Conservation (phyloP, 768 basidiomycete genomes). For the Mycena chlorophos region DNA sequence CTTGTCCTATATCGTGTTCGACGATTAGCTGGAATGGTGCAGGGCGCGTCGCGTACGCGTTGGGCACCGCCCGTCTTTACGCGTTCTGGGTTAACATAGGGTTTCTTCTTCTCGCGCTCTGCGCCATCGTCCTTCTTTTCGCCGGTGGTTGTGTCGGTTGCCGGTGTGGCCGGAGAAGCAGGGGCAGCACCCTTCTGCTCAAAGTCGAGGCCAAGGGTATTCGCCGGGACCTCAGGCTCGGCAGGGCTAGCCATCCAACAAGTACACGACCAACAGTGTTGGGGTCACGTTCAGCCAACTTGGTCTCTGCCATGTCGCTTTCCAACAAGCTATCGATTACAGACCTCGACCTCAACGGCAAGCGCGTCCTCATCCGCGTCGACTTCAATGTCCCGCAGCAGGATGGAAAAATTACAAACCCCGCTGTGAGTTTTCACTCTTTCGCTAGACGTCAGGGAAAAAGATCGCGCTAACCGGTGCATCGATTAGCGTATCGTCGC, state of each 20-base stretch:
- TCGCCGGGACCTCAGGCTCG: constrained; percentile 37
- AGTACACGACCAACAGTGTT: neutral
- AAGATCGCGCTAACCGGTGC: constrained; percentile 18
- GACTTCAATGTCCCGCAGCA: constrained; percentile 94
- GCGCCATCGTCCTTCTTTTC: constrained; percentile 24
- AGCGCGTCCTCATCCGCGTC: constrained; percentile 90
- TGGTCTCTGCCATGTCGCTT: constrained; percentile 71
- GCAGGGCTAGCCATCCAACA: constrained; percentile 39
- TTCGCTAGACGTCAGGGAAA: too few species aligned
- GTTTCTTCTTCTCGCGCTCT: constrained; percentile 59
- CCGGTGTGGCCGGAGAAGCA: too few species aligned
- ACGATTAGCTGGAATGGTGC: constrained; percentile 4
- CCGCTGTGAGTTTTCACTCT: constrained; percentile 69
- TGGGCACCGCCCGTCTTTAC: constrained; percentile 80
- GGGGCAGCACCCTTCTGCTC: too few species aligned
- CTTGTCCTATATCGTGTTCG: constrained; percentile 61
- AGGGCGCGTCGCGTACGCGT: constrained; percentile 47
- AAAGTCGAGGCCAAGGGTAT: constrained; percentile 75
- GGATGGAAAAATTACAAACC: constrained; percentile 92
- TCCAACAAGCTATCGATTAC: constrained; percentile 92
- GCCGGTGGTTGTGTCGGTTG: constrained; percentile 5
- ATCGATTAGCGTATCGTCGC: constrained; percentile 88
- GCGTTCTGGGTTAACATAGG: constrained; percentile 81
- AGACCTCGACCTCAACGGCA: constrained; percentile 84
- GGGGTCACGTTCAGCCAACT: constrained; percentile 12